Conservation (phyloP, 305 asterid genomes). For the Fraxinus sp. region DNA sequence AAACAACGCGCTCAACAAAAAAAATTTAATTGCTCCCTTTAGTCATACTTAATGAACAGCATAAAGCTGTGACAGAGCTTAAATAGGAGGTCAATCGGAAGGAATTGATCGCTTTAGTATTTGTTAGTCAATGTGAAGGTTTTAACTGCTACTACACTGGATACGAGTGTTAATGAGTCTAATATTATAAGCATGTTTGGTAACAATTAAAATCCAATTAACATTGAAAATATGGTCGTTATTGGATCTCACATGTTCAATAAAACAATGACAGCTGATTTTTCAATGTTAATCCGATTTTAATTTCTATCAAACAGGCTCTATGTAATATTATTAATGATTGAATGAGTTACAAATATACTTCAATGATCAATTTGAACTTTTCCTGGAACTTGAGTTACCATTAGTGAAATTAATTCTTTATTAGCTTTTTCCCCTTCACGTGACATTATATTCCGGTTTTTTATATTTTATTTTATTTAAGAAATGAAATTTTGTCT, state of each 20-base stretch:
- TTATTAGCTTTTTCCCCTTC: conserved; percentile 23
- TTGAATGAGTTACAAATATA: neutral
- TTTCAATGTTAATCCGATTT: too few relatives aligned
- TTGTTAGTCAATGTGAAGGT: neutral
- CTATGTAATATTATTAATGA: neutral
- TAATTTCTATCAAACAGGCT: too few relatives aligned
- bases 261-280: too few relatives aligned
- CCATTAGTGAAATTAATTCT: neutral
- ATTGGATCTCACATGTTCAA: too few relatives aligned
- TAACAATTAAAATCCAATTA: too few relatives aligned
- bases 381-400: neutral
- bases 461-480: neutral
- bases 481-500: neutral
- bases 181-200: neutral
- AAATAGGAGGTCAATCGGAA: neutral
- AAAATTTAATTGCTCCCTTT: neutral
- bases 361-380: conserved; percentile 7
- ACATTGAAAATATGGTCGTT: too few relatives aligned
- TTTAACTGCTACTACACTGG: neutral
- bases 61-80: too few relatives aligned
- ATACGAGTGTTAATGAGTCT: neutral
- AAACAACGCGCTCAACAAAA: neutral
- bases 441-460: conserved; percentile 28
- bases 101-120: neutral
- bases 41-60: neutral